Conservation (phyloP, 441 rosid genomes). For the Pelargonium australe region DNA sequence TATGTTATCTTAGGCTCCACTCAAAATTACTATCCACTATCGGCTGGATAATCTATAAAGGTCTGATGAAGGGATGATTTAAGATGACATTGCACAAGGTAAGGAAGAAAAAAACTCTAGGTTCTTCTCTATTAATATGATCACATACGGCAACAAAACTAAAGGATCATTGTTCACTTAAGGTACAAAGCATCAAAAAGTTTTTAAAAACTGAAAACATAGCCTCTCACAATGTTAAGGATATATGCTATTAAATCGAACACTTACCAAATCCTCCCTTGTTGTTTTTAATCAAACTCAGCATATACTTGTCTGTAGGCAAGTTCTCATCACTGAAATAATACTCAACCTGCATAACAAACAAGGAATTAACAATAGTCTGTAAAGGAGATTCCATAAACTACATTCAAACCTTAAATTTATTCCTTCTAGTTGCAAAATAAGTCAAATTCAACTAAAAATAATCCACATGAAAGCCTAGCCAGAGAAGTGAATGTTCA, state of each 20-base stretch:
- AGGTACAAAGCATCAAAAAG: neutral
- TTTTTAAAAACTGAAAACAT: neutral
- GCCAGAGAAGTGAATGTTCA: neutral
- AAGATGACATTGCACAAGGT: too few species aligned
- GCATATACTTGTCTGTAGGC: constrained; percentile 65
- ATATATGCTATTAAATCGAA: neutral
- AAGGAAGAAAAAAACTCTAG: too few species aligned
- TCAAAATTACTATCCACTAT: neutral
- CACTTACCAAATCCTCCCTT: constrained; percentile 76
- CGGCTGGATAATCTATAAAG: too few species aligned
- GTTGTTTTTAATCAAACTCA: constrained; percentile 58
- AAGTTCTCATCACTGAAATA: constrained; percentile 90
- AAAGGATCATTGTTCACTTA: too few species aligned
- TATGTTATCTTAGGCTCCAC: neutral
- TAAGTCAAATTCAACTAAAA: too few species aligned
- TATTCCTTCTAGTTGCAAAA: too few species aligned
- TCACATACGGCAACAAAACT: neutral
- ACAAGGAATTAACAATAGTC: neutral
- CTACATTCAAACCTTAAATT: neutral
- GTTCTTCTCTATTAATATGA: neutral
- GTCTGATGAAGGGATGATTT: too few species aligned
- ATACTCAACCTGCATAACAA: constrained; percentile 69
- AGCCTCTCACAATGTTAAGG: neutral
- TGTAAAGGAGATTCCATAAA: too few species aligned
- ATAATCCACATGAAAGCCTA: too few species aligned